Percentiles rank a stretch among this genome's conserved stretches.
These are phyloP conservation scores for Sordariomycetes sp. DNA, from an alignment of 2,329 filamentous ascomycete genomes.

Conservation along the genomic window DNA sequence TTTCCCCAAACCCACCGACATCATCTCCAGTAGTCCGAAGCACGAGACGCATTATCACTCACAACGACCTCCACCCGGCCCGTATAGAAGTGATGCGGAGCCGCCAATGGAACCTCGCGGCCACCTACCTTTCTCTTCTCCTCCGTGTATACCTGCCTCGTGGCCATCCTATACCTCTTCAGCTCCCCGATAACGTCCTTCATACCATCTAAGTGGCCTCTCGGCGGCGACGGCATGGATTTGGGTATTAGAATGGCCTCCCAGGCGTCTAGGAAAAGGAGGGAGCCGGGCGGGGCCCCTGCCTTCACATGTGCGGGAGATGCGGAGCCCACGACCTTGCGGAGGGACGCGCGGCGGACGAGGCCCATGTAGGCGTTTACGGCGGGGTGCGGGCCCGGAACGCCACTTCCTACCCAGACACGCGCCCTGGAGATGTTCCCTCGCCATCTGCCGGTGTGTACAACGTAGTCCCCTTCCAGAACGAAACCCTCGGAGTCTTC, in stretches of 20 bases:
- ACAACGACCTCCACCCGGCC: conserved; percentile 19
- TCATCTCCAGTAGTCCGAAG: conserved; percentile 8
- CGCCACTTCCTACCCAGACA: conserved; percentile 6
- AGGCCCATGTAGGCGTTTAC: conserved; percentile 11
- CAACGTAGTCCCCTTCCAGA: conserved; percentile 14
- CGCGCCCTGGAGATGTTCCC: conserved; percentile 15
- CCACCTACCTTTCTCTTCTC: conserved; percentile 4
- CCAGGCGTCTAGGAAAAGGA: conserved; percentile 39
- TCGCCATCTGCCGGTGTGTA: conserved; percentile 13
- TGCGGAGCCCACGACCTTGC: conserved; percentile 27
- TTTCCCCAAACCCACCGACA: background rate
- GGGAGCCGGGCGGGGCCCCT: conserved; percentile 30
- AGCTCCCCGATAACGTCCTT: conserved; percentile 27
- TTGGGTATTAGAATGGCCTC: conserved; percentile 31
- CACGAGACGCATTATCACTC: conserved; percentile 7
- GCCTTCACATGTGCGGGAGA: conserved; percentile 34
- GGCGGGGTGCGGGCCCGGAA: conserved; percentile 2
- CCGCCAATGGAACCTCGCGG: conserved; percentile 6
- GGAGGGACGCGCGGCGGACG: conserved; percentile 19
- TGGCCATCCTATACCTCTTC: conserved; percentile 20
- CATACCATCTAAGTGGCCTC: conserved; percentile 21
- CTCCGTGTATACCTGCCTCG: conserved; percentile 6
- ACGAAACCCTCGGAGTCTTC: conserved; percentile 12
- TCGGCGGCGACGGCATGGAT: conserved; percentile 12
- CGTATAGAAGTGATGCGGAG: conserved; percentile 21